Base-by-base conservation (phyloP, 2,329 filamentous ascomycete genomes). In the Tolypocladium endophyticum region DNA sequence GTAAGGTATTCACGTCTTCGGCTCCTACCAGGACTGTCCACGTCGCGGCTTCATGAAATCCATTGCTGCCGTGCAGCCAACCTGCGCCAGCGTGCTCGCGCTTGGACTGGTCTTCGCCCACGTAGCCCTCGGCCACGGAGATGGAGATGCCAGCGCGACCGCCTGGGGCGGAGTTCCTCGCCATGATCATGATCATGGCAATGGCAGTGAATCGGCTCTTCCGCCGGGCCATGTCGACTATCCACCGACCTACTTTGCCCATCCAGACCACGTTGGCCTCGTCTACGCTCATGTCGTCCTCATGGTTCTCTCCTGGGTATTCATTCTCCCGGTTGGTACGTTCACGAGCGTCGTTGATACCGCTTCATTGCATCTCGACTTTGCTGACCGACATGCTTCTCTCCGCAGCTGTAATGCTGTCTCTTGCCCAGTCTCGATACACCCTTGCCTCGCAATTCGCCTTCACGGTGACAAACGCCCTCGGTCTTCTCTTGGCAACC, bases 321-420 rank as follows among this genome's bases (percentile, higher is more conserved):
- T 92, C 59, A 69, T 89, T 56, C 78, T 93, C 59, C 90, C 90
- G 57, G 72, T 88, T 61, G 87, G 89, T 89, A 79, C 76, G 85
- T 76, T 59, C 28, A n/a, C n/a, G 28, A 23, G 11, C 9, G 18
- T 23, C n/a, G 7, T 23, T 45, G 38, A 39, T 20, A 39, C 18
- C 38, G 38, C 14, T 20, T 20, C 38, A 39, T 39, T 39, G 38
- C 38, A 16, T 39, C 5, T 20, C 38, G 41, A n/a, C 43, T 47
- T 47, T 53, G 35, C 50, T 28, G 20, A 16, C 12, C 58, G 58
- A 57, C 47, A 61, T 45, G 12, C 30, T 11, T 18, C 12, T 39
- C 20, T 28, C 50, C 60, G 23, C 66, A 94, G 90, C 85, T 64
- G 87, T 96, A 56, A 90, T 97, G 86, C 80, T 97, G 64, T 96